Base-by-base conservation (phyloP, 306 rosid species). In the Cucumis cinereus region DNA sequence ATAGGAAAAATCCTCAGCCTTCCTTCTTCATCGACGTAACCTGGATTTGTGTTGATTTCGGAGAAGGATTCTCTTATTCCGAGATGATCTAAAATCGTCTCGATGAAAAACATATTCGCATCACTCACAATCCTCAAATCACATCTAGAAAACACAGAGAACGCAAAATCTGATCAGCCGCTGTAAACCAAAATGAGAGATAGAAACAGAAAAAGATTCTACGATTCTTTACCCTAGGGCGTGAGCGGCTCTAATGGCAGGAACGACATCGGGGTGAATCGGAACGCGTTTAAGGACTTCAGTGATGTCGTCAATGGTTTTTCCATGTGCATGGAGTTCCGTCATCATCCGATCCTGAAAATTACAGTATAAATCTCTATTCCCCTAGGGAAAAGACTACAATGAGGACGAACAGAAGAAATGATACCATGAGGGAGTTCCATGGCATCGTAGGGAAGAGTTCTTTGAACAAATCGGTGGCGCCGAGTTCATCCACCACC, bases 281-380 rank as follows among this genome's bases (percentile, higher is more conserved):
- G 97, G 91, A 76, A 59, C 82, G 68, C 84, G 79, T 40, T 81
- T 83, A 33, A 91, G 86, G 72, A 85, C 90, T 19, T 76, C 82
- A 2, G 23, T 82, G 71, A 87, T 81, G 1, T 91, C 93, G 23
- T 85, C 75, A 23, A 84, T 85, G 50, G 95, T 86, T 80, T 56
- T 80, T 13, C 91, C 95, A 77, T 61, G 66, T 43, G 79, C 72
- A 83, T 87, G 88, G 77, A 91, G 72, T 84, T 89, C 97, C 83
- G 73, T 76, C 97, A 89, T 89, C 90, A 89, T 86, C 84, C 71
- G 81, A 60, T 93, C 97, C 97, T 93, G 66, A 26, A n/a, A 76
- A n/a, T 11, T 17, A n/a, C 5, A 36, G 0, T 7, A 63, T 9
- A 20, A 66, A 66, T 36, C 30, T 66, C 52, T 5, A 13, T 0